A percentile compares a stretch with the other conserved stretches of the same genome.
These are phyloP conservation scores for Sesbania bispinosa DNA, from an alignment of 306 rosid genomes.

Conservation along the genomic window DNA sequence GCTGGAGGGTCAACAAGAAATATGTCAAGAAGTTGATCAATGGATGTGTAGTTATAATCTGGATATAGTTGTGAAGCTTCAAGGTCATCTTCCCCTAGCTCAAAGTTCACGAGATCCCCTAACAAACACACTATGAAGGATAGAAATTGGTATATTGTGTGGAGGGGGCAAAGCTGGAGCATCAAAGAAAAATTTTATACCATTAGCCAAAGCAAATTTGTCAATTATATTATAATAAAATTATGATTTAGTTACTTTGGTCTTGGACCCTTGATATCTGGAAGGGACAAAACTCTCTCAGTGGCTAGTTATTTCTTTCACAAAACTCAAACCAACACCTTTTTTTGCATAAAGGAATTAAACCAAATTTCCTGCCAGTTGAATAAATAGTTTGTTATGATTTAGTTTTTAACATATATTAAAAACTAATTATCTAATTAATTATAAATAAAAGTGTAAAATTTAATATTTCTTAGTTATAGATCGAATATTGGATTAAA, in stretches of 20 bases:
- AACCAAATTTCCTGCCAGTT: no score
- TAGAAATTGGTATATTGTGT: slow-evolving; percentile 28
- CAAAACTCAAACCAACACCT: no score
- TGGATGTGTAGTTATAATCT: slow-evolving; percentile 24
- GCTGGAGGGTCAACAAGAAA: slow-evolving; percentile 35
- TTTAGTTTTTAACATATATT: no score
- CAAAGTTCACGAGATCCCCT: slow-evolving; percentile 29
- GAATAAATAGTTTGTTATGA: no score
- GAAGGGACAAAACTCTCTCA: no score
- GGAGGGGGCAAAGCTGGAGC: slow-evolving; percentile 40
- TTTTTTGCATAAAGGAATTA: no score
- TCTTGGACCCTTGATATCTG: no score
- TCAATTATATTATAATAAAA: not conserved
- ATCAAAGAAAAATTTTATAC: not conserved
- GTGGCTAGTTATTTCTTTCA: no score
- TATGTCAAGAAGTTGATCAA: slow-evolving; percentile 39
- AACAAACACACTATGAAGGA: slow-evolving; percentile 35
- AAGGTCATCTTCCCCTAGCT: slow-evolving; percentile 25
- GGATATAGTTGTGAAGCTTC: slow-evolving; percentile 42
- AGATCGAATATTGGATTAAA: no score
- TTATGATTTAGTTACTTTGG: not conserved
- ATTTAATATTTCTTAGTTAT: no score
- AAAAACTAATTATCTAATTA: no score
- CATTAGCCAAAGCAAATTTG: not conserved
- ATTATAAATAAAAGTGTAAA: no score